These are phyloP conservation scores for Pseudogymnoascus sp. DNA, from an alignment of 2,329 filamentous ascomycete species.

Conservation along the genomic window DNA sequence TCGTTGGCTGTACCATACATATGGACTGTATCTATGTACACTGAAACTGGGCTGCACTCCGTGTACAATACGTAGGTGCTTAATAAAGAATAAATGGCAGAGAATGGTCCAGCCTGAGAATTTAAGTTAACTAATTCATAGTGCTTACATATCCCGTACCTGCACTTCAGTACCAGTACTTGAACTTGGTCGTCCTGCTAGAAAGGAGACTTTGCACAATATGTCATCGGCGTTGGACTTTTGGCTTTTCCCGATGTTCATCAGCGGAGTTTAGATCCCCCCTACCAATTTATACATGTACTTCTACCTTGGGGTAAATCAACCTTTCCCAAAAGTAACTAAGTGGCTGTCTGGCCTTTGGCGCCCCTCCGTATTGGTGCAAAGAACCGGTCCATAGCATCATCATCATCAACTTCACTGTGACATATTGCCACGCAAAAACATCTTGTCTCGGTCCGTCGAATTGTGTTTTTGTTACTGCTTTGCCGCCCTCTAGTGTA, in stretches of 20 bases:
- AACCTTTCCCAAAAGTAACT: neutral
- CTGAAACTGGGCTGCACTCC: neutral
- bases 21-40: neutral
- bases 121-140: neutral
- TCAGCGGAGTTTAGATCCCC: neutral
- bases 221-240: neutral
- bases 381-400: neutral
- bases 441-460: neutral
- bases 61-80: neutral
- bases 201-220: neutral
- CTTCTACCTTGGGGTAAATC: neutral
- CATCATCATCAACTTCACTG: neutral
- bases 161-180: neutral
- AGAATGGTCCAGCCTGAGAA: neutral
- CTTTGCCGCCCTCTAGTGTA: slow-evolving; percentile 4
- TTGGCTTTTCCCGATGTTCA: neutral
- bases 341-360: neutral
- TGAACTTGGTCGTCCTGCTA: neutral
- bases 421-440: slow-evolving; percentile 6
- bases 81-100: neutral
- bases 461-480: slow-evolving; percentile 2
- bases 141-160: slow-evolving; percentile 1
- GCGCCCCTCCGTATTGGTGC: neutral
- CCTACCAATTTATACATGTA: neutral
- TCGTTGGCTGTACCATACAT: neutral